Conservation (phyloP, 2,329 filamentous ascomycete genomes). For the Eurotiales sp. region DNA sequence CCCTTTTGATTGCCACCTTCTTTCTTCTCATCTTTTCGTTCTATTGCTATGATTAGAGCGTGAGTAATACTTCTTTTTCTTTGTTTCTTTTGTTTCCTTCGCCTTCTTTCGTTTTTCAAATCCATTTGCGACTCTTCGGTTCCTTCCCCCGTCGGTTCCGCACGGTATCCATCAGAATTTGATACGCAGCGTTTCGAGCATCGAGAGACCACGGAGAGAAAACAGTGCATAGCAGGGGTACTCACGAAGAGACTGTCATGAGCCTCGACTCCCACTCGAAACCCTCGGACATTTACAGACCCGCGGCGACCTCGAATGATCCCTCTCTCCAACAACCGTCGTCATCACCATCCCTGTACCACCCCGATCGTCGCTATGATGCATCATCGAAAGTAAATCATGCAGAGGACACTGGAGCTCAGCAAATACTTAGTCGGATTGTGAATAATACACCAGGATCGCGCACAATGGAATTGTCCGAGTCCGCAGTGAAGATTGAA, state of each 20-base stretch:
- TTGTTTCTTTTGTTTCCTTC: background rate
- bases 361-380: constrained; percentile 26
- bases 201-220: background rate
- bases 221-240: constrained; percentile 12
- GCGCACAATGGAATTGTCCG: constrained; percentile 8
- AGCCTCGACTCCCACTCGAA: constrained; percentile 53
- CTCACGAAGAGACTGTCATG: constrained; percentile 49
- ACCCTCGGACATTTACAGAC: constrained; percentile 40
- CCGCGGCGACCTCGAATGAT: constrained; percentile 28
- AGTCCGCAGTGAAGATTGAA: constrained; percentile 9
- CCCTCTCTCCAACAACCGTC: constrained; percentile 22
- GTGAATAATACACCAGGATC: background rate
- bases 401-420: constrained; percentile 2
- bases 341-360: constrained; percentile 2
- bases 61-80: background rate
- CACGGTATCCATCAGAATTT: background rate
- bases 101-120: background rate
- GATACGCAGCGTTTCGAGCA: background rate
- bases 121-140: background rate
- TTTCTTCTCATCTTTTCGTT: background rate
- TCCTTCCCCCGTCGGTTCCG: constrained; percentile 1
- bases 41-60: background rate
- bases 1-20: background rate
- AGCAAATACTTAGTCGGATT: background rate
- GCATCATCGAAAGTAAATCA: constrained; percentile 29